A percentile compares a stretch with the other conserved stretches of the same genome.
Evolutionary conservation across 441 rosid species (phyloP).

Genomic region (Dalechampia spathulata): DNA sequence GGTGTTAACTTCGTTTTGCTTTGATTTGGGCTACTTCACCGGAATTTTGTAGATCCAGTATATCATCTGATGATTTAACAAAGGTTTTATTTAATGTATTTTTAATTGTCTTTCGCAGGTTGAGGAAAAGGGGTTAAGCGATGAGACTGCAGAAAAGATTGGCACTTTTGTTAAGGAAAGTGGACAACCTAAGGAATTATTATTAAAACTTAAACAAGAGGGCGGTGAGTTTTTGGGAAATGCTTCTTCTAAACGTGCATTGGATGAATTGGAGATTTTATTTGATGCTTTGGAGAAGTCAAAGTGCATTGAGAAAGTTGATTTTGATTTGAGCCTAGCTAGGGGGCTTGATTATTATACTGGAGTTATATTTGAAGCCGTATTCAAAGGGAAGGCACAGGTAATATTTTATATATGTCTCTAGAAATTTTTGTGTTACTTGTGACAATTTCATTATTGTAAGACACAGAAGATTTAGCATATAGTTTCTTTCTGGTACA

Average conservation of each 20-base stretch:
- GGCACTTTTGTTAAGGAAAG: conserved; percentile 73
- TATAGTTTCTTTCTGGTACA: not conserved
- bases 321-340: conserved; percentile 93
- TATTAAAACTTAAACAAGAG: conserved; percentile 49
- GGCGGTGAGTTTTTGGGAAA: conserved; percentile 56
- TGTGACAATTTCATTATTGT: not conserved
- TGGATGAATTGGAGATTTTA: conserved; percentile 65
- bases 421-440: not conserved
- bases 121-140: conserved; percentile 76
- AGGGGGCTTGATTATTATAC: conserved; percentile 98
- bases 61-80: not conserved
- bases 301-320: conserved; percentile 65
- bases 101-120: conserved; percentile 34
- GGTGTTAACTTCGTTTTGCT: not conserved
- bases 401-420: conserved; percentile 22
- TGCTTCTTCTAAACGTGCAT: conserved; percentile 50
- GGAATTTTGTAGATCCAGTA: not conserved
- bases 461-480: not conserved
- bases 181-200: conserved; percentile 57
- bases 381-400: conserved; percentile 71
- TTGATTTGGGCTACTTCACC: not conserved
- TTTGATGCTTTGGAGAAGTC: conserved; percentile 79
- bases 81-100: not conserved
- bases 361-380: conserved; percentile 88
- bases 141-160: conserved; percentile 70